These are phyloP conservation scores for Parietichytrium sp. DNA, from an alignment of 108 stramenopile genomes.

Conservation along the genomic window DNA sequence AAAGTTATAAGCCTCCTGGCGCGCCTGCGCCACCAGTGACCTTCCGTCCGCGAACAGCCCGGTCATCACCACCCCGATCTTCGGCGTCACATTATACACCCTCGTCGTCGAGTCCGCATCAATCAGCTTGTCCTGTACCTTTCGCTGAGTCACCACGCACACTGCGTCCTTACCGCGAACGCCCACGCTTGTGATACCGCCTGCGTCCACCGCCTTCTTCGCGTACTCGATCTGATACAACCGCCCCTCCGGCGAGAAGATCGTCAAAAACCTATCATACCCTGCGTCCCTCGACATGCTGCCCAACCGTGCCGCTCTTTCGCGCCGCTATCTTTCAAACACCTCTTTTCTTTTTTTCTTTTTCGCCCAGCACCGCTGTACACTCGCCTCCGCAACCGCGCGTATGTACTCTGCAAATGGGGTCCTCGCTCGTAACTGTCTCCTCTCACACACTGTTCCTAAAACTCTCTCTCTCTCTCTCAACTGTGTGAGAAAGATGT, in stretches of 20 bases:
- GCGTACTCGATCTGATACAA: slow-evolving; percentile 99
- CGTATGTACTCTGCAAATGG: too few species aligned
- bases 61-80: slow-evolving; percentile 85
- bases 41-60: slow-evolving; percentile 65
- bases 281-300: slow-evolving; percentile 55
- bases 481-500: too few species aligned
- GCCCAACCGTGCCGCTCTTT: too few species aligned
- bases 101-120: slow-evolving; percentile 83
- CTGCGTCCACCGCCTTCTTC: slow-evolving; percentile 88
- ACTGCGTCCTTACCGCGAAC: slow-evolving; percentile 80
- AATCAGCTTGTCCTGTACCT: slow-evolving; percentile 72
- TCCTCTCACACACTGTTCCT: too few species aligned
- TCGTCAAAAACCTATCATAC: slow-evolving; percentile 76
- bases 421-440: too few species aligned
- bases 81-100: slow-evolving; percentile 79
- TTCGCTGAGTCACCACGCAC: slow-evolving; percentile 94
- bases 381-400: too few species aligned
- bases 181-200: slow-evolving; percentile 90
- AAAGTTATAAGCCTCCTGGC: slow-evolving; percentile 92
- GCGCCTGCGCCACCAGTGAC: slow-evolving; percentile 77
- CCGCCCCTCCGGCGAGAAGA: slow-evolving; percentile 96
- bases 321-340: too few species aligned
- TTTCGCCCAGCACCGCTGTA: too few species aligned
- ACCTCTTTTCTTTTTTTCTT: too few species aligned
- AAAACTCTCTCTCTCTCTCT: too few species aligned